phyloP scores from a whole-genome alignment of 2,329 filamentous ascomycete genomes.

The Eutypa lata region DNA sequence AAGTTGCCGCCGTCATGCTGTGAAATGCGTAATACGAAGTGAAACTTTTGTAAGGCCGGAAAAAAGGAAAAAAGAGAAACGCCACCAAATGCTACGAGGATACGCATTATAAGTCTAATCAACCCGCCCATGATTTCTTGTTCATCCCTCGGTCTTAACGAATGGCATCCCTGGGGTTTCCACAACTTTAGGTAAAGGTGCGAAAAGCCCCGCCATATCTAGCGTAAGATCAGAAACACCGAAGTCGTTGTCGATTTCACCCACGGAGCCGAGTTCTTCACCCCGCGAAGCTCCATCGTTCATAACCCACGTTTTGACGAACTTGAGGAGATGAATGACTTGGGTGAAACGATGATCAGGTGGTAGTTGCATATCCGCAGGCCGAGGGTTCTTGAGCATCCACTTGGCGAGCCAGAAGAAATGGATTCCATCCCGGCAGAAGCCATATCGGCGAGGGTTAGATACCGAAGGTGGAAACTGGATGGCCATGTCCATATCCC shows the following conservation, averaged over 20 bases:
- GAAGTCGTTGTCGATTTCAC: constrained; percentile 65
- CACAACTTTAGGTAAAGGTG: constrained; percentile 49
- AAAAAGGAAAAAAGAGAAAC: constrained; percentile 27
- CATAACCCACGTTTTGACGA: constrained; percentile 57
- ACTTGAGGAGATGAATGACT: constrained; percentile 59
- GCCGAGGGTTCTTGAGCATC: constrained; percentile 57
- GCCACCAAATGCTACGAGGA: constrained; percentile 24
- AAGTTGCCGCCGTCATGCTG: constrained; percentile 31
- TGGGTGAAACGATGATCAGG: constrained; percentile 60
- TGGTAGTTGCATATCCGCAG: constrained; percentile 50
- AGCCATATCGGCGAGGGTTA: constrained; percentile 61
- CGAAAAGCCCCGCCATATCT: constrained; percentile 70
- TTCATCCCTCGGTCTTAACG: constrained; percentile 39
- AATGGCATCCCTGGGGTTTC: constrained; percentile 39
- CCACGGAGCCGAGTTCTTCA: constrained; percentile 65
- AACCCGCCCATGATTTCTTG: constrained; percentile 3
- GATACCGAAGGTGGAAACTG: constrained; percentile 60
- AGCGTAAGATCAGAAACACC: constrained; percentile 62
- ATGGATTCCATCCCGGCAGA: constrained; percentile 68
- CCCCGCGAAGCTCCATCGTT: constrained; percentile 63
- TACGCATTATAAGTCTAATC: constrained; percentile 8
- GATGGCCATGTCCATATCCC: constrained; percentile 66
- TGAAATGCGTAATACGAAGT: constrained; percentile 26
- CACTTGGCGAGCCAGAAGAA: constrained; percentile 71
- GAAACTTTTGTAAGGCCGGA: constrained; percentile 25